Conservation (phyloP, 257 asterid species). For the Sherardia arvensis region DNA sequence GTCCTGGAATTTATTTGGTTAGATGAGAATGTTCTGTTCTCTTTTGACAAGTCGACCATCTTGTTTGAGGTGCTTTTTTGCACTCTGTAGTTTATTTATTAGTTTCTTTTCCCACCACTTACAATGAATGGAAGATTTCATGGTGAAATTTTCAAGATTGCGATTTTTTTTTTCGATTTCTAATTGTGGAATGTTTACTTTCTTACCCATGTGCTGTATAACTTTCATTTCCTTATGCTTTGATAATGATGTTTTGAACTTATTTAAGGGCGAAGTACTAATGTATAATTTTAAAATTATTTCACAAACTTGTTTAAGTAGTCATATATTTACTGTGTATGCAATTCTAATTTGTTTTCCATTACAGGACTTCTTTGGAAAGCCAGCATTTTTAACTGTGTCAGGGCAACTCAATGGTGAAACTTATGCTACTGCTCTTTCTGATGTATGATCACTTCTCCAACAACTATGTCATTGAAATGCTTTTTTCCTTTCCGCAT, state of each 20-base stretch:
- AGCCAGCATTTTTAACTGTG: conserved; percentile 89
- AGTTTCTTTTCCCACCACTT: background rate
- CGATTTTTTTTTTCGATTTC: background rate
- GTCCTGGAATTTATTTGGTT: background rate
- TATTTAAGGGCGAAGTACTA: background rate
- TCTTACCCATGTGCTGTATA: background rate
- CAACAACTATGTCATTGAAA: conserved; percentile 3
- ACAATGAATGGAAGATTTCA: background rate
- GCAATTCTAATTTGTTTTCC: conserved; percentile 9
- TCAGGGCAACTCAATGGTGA: conserved; percentile 98
- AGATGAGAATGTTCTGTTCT: background rate
- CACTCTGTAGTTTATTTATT: background rate
- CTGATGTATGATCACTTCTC: conserved; percentile 54
- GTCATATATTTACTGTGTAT: background rate
- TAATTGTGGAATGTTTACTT: background rate
- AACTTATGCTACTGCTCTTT: conserved; percentile 93
- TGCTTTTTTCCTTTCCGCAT: conserved; percentile 2
- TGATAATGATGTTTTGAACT: background rate
- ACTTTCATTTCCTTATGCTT: background rate
- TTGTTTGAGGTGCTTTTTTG: background rate
- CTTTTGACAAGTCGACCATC: background rate
- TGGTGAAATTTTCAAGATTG: background rate
- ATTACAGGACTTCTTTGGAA: conserved; percentile 91
- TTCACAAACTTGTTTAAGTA: background rate
- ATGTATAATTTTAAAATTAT: background rate